These are phyloP conservation scores for Cyclostephanos tholiformis DNA, from an alignment of 108 stramenopile genomes.

Conservation along the genomic window DNA sequence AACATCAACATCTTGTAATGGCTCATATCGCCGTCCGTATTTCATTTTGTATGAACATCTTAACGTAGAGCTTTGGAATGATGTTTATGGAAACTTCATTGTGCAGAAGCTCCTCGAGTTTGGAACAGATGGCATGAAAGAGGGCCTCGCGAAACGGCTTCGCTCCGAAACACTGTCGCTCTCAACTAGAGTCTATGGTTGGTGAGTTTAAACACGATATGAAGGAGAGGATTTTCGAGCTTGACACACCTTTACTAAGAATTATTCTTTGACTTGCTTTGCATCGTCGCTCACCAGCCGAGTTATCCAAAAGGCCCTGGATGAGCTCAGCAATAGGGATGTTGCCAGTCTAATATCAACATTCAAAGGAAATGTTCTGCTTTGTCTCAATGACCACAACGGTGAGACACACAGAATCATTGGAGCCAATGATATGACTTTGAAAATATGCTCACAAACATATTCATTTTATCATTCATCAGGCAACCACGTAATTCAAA, in stretches of 20 bases:
- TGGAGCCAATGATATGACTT: neutral
- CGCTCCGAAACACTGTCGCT: constrained; percentile 66
- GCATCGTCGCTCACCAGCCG: constrained; percentile 59
- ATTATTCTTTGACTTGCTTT: neutral
- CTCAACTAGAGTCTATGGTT: constrained; percentile 82
- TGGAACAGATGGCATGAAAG: constrained; percentile 76
- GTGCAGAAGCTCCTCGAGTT: constrained; percentile 93
- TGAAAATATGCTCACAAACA: neutral
- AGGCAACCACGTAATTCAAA: constrained; percentile 96
- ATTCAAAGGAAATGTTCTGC: constrained; percentile 77
- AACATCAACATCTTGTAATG: too few species aligned
- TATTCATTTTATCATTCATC: neutral
- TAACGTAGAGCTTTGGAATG: constrained; percentile 53
- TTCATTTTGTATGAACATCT: neutral
- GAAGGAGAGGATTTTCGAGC: neutral
- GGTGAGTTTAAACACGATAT: constrained; percentile 36
- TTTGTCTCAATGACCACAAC: constrained; percentile 91
- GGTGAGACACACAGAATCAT: neutral
- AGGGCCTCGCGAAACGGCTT: constrained; percentile 48
- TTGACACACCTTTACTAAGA: neutral
- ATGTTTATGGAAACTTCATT: constrained; percentile 92
- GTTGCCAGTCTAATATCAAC: constrained; percentile 72
- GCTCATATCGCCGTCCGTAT: neutral
- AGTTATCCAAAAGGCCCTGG: constrained; percentile 90
- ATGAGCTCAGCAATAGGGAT: constrained; percentile 60